Evolutionary conservation across 331 rosid genomes (phyloP), one percentile per base, ranked within the genome.

Genomic region (Quercus lobata): DNA sequence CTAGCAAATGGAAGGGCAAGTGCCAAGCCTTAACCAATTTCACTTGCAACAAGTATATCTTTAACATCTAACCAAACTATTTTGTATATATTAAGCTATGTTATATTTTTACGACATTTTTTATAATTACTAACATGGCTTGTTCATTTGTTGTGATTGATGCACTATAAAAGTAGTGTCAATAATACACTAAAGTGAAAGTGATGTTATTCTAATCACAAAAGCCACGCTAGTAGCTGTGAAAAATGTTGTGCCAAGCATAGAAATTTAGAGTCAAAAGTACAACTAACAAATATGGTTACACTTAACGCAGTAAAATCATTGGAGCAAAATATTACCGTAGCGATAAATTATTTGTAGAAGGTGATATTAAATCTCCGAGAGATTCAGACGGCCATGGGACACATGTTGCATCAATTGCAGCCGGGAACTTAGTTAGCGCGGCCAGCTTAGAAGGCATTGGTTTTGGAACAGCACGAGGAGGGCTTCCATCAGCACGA

Each of bases 1-100:
- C 90, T 2, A 21, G 30, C 9, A 86, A 78, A 73, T 87, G 86
- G 90, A 87, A 81, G 72, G 90, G 90, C 57, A 19, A 41, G 5
- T 87, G 88, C 65, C 78, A 60, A 78, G 34, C 22, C 44, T 29
- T 62, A 3, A 27, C 71, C 17, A 79, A 79, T 29, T 78, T 81
- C 6, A 71, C 65, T 61, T 87, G 88, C 54, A 84, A 81, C 27
- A 87, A 73, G 90, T 84, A 84, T 4, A 57, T 54, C 71, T 10
- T 57, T 34, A 12, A 65, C 41, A 25, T 49, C 71, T 15, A 30
- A 65, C 6, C 5, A 3, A 25, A 12, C 29, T 12, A 0, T 3
- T 30, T 25, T 65, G 37, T 18, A 17, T 29, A 37, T 37, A 37
- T 37, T 37, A 2, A 8, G 12, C 46, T 37, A 8, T 1, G 11